These are phyloP conservation scores for Arctium minus DNA, from an alignment of 129 eudicot species.

Conservation along the genomic window DNA sequence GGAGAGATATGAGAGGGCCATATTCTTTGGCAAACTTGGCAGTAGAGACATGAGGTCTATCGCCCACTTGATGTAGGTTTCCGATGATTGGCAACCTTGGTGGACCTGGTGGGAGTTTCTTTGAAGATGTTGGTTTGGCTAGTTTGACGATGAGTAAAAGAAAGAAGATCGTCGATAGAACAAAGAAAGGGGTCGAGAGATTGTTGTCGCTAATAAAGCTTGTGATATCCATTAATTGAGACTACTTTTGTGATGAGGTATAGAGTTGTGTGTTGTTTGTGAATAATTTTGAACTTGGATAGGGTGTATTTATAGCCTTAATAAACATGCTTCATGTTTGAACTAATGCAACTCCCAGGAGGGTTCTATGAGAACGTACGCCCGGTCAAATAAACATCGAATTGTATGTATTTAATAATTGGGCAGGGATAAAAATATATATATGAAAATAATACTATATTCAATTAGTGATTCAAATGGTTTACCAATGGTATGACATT, in stretches of 20 bases:
- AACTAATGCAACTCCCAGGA: background rate
- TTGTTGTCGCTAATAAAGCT: background rate
- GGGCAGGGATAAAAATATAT: background rate
- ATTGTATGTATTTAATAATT: no score
- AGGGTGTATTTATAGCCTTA: background rate
- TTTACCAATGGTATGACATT: no score
- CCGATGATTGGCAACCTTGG: background rate
- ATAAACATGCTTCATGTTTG: background rate
- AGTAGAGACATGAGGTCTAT: background rate
- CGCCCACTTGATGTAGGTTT: background rate
- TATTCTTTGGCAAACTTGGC: conserved; percentile 4
- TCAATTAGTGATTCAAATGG: no score
- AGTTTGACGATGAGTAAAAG: background rate
- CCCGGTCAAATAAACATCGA: background rate
- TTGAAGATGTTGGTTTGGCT: background rate
- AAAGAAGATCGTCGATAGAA: background rate
- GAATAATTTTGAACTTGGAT: background rate
- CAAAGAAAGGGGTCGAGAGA: background rate
- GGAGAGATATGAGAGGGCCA: conserved; percentile 20
- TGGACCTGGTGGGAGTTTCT: background rate
- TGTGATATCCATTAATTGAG: background rate
- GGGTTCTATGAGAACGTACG: background rate
- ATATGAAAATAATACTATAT: no score
- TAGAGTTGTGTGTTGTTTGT: background rate
- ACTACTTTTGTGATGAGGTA: background rate